phyloP scores from a whole-genome alignment of 495 filamentous ascomycete species.

The Articulospora tetracladia region DNA sequence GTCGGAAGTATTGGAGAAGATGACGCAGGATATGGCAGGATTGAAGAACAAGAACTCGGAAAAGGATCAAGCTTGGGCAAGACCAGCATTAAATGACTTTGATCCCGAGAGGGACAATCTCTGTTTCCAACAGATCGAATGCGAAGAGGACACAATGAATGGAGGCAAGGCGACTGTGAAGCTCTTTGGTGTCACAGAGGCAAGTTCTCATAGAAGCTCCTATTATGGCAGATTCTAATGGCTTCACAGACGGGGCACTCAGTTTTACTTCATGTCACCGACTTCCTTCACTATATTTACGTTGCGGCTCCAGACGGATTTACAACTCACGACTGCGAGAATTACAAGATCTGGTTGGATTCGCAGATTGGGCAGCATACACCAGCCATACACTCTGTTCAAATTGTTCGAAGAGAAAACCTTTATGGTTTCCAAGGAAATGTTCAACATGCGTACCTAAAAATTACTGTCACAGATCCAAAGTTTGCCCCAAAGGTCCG shows the following conservation, averaged over 20 bases:
- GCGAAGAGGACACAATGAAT: constrained; percentile 76
- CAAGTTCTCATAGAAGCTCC: constrained; percentile 30
- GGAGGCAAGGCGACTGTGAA: constrained; percentile 73
- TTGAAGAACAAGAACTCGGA: constrained; percentile 83
- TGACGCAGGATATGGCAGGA: constrained; percentile 85
- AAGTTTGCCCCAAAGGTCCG: constrained; percentile 74
- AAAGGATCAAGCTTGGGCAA: constrained; percentile 90
- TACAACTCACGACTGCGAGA: constrained; percentile 65
- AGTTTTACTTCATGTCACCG: constrained; percentile 89
- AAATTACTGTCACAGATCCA: constrained; percentile 86
- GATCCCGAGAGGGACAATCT: constrained; percentile 67
- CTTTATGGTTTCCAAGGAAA: constrained; percentile 93
- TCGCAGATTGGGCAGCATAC: constrained; percentile 59
- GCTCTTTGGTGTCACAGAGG: constrained; percentile 97
- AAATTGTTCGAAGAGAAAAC: constrained; percentile 79
- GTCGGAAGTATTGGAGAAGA: constrained; percentile 86
- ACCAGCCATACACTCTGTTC: constrained; percentile 65
- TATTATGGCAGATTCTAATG: not conserved
- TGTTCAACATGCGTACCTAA: constrained; percentile 84
- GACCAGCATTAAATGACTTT: constrained; percentile 72
- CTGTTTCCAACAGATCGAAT: constrained; percentile 93
- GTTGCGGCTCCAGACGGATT: constrained; percentile 85
- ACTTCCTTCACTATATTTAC: constrained; percentile 95
- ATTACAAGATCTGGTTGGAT: constrained; percentile 76
- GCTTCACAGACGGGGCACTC: constrained; percentile 70